A percentile compares a stretch with the other conserved stretches of the same genome.
Evolutionary conservation across 2,329 filamentous ascomycete genomes (phyloP).

Genomic region (Aspergillus sp.): DNA sequence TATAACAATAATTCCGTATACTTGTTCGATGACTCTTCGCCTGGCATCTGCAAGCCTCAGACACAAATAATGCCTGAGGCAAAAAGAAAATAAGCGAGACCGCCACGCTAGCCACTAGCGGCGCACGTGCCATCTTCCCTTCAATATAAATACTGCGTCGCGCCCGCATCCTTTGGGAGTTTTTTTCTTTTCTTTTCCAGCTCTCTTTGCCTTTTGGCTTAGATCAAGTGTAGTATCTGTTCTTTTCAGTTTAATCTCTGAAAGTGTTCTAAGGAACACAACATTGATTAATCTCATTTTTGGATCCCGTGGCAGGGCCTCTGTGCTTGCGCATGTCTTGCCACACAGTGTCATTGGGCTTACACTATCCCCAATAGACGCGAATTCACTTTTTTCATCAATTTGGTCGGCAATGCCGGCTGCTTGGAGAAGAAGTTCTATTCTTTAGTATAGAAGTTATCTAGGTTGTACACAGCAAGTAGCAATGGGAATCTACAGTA

Average conservation of each 20-base stretch:
- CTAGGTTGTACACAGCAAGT: too few species aligned
- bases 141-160: conserved; percentile 26
- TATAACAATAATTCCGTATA: too few species aligned
- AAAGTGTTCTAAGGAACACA: conserved; percentile 69
- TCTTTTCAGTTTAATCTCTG: conserved; percentile 98
- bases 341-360: conserved; percentile 69
- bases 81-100: too few species aligned
- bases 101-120: conserved; percentile 1
- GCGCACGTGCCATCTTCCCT: conserved; percentile 11
- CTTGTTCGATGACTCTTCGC: too few species aligned
- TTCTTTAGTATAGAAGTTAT: conserved; percentile 1
- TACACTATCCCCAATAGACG: conserved; percentile 70
- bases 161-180: conserved; percentile 22
- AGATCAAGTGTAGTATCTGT: conserved; percentile 96
- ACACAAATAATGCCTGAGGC: not conserved
- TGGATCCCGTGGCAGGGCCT: conserved; percentile 51
- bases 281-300: conserved; percentile 83
- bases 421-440: conserved; percentile 52
- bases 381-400: conserved; percentile 64
- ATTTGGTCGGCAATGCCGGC: conserved; percentile 47
- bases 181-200: conserved; percentile 44
- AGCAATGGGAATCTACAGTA: not conserved
- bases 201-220: conserved; percentile 60
- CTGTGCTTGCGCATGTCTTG: conserved; percentile 68
- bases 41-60: too few species aligned